These are phyloP conservation scores for Puccinia coronata DNA, from an alignment of 1,284 basidiomycete genomes.

Conservation along the genomic window DNA sequence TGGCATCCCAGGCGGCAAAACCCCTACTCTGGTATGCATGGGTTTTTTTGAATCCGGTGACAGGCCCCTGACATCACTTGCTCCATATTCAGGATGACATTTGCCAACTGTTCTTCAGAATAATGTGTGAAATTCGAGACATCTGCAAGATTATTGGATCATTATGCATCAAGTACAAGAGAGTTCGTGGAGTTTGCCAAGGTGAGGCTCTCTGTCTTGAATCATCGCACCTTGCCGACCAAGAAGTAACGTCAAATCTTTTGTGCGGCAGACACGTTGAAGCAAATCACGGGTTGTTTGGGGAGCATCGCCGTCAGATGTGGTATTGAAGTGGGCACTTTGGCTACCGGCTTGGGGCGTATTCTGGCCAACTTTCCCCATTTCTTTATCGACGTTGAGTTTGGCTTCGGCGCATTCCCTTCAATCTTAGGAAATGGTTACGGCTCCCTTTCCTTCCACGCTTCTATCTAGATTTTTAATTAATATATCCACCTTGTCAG, in stretches of 20 bases:
- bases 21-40: background rate
- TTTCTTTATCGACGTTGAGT: background rate
- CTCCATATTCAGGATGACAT: background rate
- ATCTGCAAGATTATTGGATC: background rate
- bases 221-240: too few species aligned
- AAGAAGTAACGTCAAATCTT: too few species aligned
- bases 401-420: constrained; percentile 12
- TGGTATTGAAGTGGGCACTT: background rate
- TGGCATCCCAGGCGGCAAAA: constrained; percentile 1
- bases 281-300: background rate
- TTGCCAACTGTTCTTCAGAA: constrained; percentile 5
- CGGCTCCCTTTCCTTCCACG: background rate
- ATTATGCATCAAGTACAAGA: background rate
- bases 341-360: background rate
- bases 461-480: too few species aligned
- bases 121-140: constrained; percentile 22
- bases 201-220: background rate
- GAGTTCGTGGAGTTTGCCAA: constrained; percentile 10
- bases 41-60: background rate
- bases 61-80: background rate
- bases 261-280: constrained; percentile 13
- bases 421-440: background rate
- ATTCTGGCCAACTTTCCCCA: background rate
- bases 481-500: background rate
- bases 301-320: background rate